phyloP scores from a whole-genome alignment of 176 grass and related monocot genomes.

The Oryza brachyantha region DNA sequence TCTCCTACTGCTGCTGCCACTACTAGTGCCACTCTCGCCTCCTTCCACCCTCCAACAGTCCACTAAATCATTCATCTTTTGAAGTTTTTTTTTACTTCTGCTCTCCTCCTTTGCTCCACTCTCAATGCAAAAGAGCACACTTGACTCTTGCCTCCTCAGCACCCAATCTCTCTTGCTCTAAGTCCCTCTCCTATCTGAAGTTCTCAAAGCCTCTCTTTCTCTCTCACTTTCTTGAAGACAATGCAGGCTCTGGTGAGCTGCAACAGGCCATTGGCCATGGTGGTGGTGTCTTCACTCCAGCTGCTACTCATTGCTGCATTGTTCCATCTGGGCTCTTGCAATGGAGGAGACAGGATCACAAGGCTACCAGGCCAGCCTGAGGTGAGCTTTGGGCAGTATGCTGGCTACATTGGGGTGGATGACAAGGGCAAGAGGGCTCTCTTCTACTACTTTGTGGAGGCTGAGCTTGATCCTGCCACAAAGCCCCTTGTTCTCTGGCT shows the following conservation, averaged over 20 bases:
- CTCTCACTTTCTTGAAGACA: conserved; percentile 16
- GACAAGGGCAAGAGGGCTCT: conserved; percentile 58
- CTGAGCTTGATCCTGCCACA: conserved; percentile 64
- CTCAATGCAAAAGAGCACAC: conserved; percentile 60
- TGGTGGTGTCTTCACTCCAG: background rate
- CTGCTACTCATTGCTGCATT: conserved; percentile 24
- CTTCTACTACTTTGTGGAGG: conserved; percentile 98
- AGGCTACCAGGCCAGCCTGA: conserved; percentile 82
- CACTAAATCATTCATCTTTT: conserved; percentile 49
- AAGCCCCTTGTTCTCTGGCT: conserved; percentile 97
- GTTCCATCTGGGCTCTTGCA: conserved; percentile 35
- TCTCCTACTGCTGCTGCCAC: no score
- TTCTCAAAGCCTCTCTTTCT: background rate
- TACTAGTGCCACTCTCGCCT: conserved; percentile 18
- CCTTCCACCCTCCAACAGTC: background rate
- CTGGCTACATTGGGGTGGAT: conserved; percentile 78
- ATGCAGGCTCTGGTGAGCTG: conserved; percentile 25
- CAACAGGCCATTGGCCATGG: conserved; percentile 21
- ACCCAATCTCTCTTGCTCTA: conserved; percentile 19
- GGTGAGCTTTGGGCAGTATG: conserved; percentile 83
- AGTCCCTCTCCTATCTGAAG: background rate
- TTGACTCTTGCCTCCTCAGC: conserved; percentile 40
- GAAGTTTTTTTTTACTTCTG: conserved; percentile 3
- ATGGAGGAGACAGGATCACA: conserved; percentile 54
- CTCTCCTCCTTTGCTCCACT: conserved; percentile 25